Percentiles rank a stretch among this genome's conserved stretches.
Conservation (phyloP, 495 filamentous ascomycete species). For the Neurospora pannonica region DNA sequence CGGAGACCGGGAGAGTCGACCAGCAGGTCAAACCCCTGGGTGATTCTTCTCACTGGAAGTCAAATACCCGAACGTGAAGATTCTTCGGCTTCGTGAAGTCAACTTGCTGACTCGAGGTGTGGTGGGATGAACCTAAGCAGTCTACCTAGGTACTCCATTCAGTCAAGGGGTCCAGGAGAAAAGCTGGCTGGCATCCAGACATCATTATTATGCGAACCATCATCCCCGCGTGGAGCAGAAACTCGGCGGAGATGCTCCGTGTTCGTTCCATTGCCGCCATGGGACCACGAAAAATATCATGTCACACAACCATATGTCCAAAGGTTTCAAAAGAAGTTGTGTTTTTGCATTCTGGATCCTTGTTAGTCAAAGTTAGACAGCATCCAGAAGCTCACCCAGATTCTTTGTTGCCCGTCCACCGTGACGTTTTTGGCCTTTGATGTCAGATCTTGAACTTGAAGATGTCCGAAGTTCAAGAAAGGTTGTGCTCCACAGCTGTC, state of each 20-base stretch:
- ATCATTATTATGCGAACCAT: not conserved
- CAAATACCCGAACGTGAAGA: not conserved
- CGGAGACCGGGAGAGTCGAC: not conserved
- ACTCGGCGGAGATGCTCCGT: not conserved
- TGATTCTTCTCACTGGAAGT: not conserved
- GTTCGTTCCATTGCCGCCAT: not conserved
- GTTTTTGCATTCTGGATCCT: not conserved
- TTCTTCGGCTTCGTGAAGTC: not conserved
- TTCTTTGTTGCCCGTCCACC: not conserved
- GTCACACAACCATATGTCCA: not conserved
- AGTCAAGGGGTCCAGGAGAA: not conserved
- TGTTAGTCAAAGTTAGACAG: not conserved
- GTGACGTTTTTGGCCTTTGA: not conserved
- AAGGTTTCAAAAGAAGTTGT: not conserved
- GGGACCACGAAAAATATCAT: not conserved
- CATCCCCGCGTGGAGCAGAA: not conserved
- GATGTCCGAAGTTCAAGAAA: not conserved
- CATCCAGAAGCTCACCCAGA: not conserved
- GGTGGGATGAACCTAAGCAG: not conserved
- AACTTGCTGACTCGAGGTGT: not conserved
- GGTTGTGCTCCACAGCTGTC: not conserved
- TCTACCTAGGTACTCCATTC: not conserved
- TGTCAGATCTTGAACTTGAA: not conserved
- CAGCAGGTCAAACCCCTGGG: not conserved
- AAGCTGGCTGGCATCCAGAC: not conserved